Conservation (phyloP, 2,329 filamentous ascomycete genomes). For the Trichoderma simmonsii region DNA sequence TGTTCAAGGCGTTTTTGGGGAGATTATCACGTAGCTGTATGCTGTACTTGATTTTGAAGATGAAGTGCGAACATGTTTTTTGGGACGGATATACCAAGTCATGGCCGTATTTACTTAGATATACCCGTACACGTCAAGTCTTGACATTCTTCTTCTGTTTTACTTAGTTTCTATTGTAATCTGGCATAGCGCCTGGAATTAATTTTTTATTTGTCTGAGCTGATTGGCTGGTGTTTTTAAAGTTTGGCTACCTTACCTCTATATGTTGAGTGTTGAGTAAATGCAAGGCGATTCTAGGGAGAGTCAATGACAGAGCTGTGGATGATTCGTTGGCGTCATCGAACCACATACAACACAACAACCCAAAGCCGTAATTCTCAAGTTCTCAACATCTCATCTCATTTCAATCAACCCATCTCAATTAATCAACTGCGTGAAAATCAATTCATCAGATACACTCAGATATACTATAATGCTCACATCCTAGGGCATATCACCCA, state of each 20-base stretch:
- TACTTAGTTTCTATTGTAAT: not conserved
- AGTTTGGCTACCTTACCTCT: not conserved
- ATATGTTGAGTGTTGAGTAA: not conserved
- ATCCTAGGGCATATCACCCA: not conserved
- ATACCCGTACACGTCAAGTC: conserved; percentile 5
- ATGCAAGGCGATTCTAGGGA: not conserved
- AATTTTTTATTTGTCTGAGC: not conserved
- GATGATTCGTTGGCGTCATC: conserved; percentile 4
- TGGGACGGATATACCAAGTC: not conserved
- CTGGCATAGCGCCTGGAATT: not conserved
- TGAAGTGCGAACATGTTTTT: not conserved
- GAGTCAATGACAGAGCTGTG: not conserved
- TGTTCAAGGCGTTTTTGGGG: conserved; percentile 4
- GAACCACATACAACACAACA: not conserved
- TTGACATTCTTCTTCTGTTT: not conserved
- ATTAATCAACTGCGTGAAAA: not conserved
- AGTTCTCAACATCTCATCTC: not conserved
- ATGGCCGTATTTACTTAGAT: conserved; percentile 4
- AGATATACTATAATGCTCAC: not conserved
- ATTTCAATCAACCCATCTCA: not conserved
- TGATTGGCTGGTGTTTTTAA: not conserved
- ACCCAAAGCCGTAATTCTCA: not conserved
- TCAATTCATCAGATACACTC: not conserved
- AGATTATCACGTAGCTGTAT: not conserved
- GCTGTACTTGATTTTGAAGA: conserved; percentile 10